Evolutionary conservation across 2,329 filamentous ascomycete genomes (phyloP).

Genomic region (Paraphaeosphaeria sporulosa): DNA sequence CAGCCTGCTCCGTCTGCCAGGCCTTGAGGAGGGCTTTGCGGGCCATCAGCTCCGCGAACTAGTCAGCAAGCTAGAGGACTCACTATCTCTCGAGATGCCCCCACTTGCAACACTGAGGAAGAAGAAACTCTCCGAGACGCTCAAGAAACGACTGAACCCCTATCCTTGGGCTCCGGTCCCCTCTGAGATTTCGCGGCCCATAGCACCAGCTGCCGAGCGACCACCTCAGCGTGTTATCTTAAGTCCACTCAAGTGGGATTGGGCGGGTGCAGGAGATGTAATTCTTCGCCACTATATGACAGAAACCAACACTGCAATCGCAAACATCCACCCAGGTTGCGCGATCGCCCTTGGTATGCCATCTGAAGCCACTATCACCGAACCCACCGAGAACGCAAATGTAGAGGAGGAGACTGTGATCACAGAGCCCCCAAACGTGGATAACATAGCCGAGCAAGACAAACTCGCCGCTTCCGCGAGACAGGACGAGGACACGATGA

Average conservation of each 20-base stretch:
- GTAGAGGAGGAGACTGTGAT: conserved; percentile 13
- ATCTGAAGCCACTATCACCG: conserved; percentile 29
- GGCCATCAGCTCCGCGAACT: conserved; percentile 51
- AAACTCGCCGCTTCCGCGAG: conserved; percentile 5
- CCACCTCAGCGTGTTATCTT: conserved; percentile 49
- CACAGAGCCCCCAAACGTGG: conserved; percentile 16
- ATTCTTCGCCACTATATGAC: conserved; percentile 55
- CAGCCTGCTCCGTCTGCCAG: conserved; percentile 63
- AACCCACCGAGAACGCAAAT: conserved; percentile 19
- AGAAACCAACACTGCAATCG: conserved; percentile 47
- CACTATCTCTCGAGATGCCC: conserved; percentile 61
- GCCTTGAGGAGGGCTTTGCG: conserved; percentile 50
- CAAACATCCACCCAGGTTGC: conserved; percentile 45
- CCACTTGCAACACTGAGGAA: conserved; percentile 57
- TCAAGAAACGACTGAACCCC: conserved; percentile 63
- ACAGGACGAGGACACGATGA: conserved; percentile 25
- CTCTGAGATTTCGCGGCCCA: conserved; percentile 39
- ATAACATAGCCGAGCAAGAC: conserved; percentile 12
- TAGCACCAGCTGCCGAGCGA: conserved; percentile 22
- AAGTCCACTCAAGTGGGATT: conserved; percentile 50
- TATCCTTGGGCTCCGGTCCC: conserved; percentile 54
- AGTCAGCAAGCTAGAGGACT: conserved; percentile 61
- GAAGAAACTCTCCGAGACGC: conserved; percentile 58
- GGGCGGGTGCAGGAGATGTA: conserved; percentile 58
- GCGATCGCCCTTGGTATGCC: conserved; percentile 54